Base-by-base conservation (phyloP, 805 yeast genomes). In the Yamadazyma philogaea region DNA sequence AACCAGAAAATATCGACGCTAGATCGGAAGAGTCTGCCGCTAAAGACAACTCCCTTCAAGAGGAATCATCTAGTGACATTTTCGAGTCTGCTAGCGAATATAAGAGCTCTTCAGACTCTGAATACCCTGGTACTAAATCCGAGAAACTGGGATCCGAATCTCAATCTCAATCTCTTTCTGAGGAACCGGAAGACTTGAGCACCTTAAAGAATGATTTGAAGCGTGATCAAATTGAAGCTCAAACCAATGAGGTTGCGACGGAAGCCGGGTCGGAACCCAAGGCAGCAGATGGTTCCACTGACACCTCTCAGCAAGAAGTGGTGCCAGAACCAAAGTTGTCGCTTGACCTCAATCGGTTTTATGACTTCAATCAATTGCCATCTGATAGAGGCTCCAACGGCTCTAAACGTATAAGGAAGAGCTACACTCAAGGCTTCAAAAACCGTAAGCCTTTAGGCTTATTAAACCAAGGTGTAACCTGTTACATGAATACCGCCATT, bases 401-500 rank as follows among this genome's bases (percentile, higher is more conserved):
- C 1, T 75, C 84, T 7, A 63, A 57, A 0, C 70, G 87, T 42
- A 82, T 88, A 22, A 57, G 67, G 44, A 89, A 88, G 60, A 81
- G 80, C 44, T 89, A 96, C 90, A 60, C 77, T n/a, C 75, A 72
- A 40, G 64, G 76, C 41, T 59, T 66, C 11, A 60, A 62, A 3
- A 56, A 64, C 30, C 73, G 74, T 27, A 83, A 83, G n/a, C 79
- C 82, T 2, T 60, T 74, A 19, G 99, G 99, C 0, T 68, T 91
- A 38, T 63, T 85, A 38, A 91, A 91, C 62, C 90, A 84, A 52
- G 97, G 97, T 31, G 98, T 93, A 35, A 91, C 98, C 3, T 91
- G 99, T 61, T 91, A 91, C 66, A 90, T 91, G 78, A 91, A 93
- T 62, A 84, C 96, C 6, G 97, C 97, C 1, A 82, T 93, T 19